Conservation (phyloP, 2,329 filamentous ascomycete species). For the Curvularia sp. region DNA sequence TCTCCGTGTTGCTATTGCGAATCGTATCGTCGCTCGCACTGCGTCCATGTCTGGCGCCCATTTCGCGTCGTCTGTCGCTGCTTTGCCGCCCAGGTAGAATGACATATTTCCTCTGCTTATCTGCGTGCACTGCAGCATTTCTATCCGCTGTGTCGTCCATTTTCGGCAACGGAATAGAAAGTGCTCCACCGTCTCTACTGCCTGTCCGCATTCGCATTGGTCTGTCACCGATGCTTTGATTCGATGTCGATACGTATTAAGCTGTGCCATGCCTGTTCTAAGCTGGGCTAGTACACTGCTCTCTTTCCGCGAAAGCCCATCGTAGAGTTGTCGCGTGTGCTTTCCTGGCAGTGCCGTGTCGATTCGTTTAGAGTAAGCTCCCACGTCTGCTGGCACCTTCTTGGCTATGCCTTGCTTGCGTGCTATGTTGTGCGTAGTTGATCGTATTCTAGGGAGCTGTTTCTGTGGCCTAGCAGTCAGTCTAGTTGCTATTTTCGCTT, state of each 20-base stretch:
- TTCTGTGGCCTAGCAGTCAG: constrained; percentile 8
- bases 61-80: constrained; percentile 12
- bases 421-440: constrained; percentile 15
- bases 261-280: constrained; percentile 19
- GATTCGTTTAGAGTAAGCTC: constrained; percentile 15
- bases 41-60: too few relatives aligned
- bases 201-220: too few relatives aligned
- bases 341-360: constrained; percentile 19
- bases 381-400: constrained; percentile 15
- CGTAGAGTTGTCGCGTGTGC: constrained; percentile 16
- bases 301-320: constrained; percentile 14
- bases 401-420: constrained; percentile 16
- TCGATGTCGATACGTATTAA: constrained; percentile 17
- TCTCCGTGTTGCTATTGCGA: too few relatives aligned
- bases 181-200: too few relatives aligned
- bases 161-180: constrained; percentile 13
- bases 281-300: constrained; percentile 17
- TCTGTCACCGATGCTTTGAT: constrained; percentile 16
- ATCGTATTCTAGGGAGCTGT: constrained; percentile 17
- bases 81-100: constrained; percentile 18
- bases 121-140: constrained; percentile 15
- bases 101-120: constrained; percentile 15
- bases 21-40: too few relatives aligned
- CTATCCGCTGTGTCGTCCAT: constrained; percentile 11
- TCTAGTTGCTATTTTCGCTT: constrained; percentile 15